These are phyloP conservation scores for Dendryphion nanum DNA, from an alignment of 2,329 filamentous ascomycete genomes.

Conservation along the genomic window DNA sequence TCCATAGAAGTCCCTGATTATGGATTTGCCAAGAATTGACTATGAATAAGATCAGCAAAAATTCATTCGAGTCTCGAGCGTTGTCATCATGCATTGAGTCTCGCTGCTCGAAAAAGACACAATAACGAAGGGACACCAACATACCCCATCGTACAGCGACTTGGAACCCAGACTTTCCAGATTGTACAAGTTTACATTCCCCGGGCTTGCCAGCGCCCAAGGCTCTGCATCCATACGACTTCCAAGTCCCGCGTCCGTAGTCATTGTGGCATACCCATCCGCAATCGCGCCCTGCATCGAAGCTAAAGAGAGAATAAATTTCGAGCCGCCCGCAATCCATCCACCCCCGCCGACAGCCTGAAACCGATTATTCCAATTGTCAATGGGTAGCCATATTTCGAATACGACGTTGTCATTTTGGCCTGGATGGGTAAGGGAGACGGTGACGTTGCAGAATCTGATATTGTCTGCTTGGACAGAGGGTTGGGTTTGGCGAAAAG, in stretches of 20 bases:
- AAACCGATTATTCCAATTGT: constrained; percentile 14
- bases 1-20: neutral
- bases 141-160: too few species aligned
- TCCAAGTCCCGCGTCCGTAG: constrained; percentile 13
- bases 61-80: too few species aligned
- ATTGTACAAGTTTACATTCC: too few species aligned
- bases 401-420: constrained; percentile 9
- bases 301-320: neutral
- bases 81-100: too few species aligned
- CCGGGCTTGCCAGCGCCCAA: too few species aligned
- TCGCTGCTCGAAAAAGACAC: too few species aligned
- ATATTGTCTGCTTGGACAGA: constrained; percentile 4
- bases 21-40: neutral
- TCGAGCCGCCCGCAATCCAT: constrained; percentile 10
- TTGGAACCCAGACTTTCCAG: too few species aligned
- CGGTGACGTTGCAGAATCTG: constrained; percentile 19
- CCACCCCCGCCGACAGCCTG: constrained; percentile 16
- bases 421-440: constrained; percentile 15
- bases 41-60: too few species aligned
- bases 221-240: too few species aligned
- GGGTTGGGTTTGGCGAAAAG: constrained; percentile 7
- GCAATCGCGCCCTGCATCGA: constrained; percentile 12
- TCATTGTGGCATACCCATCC: constrained; percentile 13
- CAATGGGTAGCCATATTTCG: constrained; percentile 16
- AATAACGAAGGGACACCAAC: too few species aligned